Evolutionary conservation across 2,329 filamentous ascomycete genomes (phyloP).

Genomic region (Penicillium sclerotiorum): DNA sequence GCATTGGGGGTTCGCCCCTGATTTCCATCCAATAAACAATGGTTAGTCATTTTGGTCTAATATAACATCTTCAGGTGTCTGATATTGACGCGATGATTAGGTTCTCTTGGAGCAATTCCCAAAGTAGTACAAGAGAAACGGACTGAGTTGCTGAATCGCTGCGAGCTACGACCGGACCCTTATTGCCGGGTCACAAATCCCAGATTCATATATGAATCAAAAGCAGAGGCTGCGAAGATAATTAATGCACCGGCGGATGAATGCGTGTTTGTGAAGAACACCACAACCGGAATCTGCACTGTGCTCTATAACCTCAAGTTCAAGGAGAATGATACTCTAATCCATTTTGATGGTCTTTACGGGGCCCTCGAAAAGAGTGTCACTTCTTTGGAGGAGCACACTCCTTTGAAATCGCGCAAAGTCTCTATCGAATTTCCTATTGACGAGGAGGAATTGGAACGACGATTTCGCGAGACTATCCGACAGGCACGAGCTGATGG

Average conservation of each 20-base stretch:
- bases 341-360: constrained; percentile 80
- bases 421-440: constrained; percentile 70
- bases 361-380: constrained; percentile 74
- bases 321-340: constrained; percentile 68
- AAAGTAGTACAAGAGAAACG: constrained; percentile 60
- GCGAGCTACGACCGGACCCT: constrained; percentile 70
- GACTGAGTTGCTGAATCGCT: constrained; percentile 65
- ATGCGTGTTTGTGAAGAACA: constrained; percentile 78
- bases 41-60: constrained; percentile 77
- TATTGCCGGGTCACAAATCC: constrained; percentile 74
- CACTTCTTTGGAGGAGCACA: constrained; percentile 71
- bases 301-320: constrained; percentile 76
- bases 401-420: constrained; percentile 51
- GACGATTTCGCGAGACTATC: constrained; percentile 63
- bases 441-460: constrained; percentile 67
- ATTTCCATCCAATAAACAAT: constrained; percentile 68
- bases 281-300: constrained; percentile 70
- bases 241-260: constrained; percentile 68
- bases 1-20: constrained; percentile 71
- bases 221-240: constrained; percentile 65
- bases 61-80: too few species aligned
- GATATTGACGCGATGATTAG: constrained; percentile 13
- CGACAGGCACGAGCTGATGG: constrained; percentile 57
- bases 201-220: constrained; percentile 63
- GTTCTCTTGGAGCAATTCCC: constrained; percentile 80